Evolutionary conservation across 1,284 basidiomycete species (phyloP), one percentile per base, ranked within the genome.

Genomic region (Microbotryum intermedium): DNA sequence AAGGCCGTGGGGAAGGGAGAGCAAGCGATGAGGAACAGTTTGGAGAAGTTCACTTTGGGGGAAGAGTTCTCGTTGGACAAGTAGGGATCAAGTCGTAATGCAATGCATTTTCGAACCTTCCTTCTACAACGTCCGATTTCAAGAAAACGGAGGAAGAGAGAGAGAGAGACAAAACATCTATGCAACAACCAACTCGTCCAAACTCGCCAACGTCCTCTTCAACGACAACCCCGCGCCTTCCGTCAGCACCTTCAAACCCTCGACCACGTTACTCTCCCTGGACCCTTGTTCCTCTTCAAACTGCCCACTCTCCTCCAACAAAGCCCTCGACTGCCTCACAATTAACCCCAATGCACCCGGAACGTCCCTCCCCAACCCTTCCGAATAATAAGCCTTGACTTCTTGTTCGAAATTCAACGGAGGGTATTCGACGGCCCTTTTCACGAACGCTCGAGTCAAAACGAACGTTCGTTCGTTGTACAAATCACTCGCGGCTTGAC

Each of bases 401-500:
- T 93, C 91, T 6, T 77, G 71, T 64, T 86, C 84, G 34, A 97
- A 77, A 2, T 84, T 82, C 29, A 82, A 79, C 1, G 85, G 80
- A 16, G 87, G 86, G 30, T 84, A 78, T 73, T 90, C 86, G 16
- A 95, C 80, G 6, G 89, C 90, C 13, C 86, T 84, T 20, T 85
- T 84, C 49, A 95, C 84, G 73, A 95, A 95, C 5, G 84, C 87
- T 29, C 91, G 81, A 7, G 91, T 90, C 30, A 94, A 80, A 46
- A 94, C 88, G 71, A 88, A 95, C 2, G 90, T 90, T 75, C 92
- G 93, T 75, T 95, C 92, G 73, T 80, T 90, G 76, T 92, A 92
- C 10, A 90, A 73, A 50, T 65, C 72, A 55, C 75, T 76, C 60
- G 92, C 94, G 61, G 92, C 82, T 52, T 80, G 86, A 23, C 88